A percentile compares a stretch with the other conserved stretches of the same genome.
Evolutionary conservation across 768 basidiomycete species (phyloP).

Genomic region (Suillus hirtellus): DNA sequence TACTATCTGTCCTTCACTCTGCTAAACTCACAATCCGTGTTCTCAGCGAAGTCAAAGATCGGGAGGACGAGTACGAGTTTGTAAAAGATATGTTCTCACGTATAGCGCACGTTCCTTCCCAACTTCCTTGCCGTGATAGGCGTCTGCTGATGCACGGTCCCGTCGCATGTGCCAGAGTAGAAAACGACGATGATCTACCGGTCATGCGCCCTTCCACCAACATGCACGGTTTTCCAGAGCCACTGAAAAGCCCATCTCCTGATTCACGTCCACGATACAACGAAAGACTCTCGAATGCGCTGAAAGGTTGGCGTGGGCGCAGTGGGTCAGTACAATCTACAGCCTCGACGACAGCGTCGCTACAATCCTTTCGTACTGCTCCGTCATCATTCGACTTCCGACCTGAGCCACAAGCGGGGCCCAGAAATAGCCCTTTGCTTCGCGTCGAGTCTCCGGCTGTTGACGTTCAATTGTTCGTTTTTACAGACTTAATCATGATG

Average conservation of each 20-base stretch:
- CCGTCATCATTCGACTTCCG: constrained; percentile 31
- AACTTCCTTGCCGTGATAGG: constrained; percentile 72
- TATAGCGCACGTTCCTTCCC: constrained; percentile 57
- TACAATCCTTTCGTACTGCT: constrained; percentile 29
- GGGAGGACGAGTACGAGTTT: constrained; percentile 85
- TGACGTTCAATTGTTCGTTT: constrained; percentile 48
- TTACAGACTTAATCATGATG: constrained; percentile 71
- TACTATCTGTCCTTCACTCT: constrained; percentile 62
- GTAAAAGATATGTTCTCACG: constrained; percentile 60
- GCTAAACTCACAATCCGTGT: constrained; percentile 73
- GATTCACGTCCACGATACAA: constrained; percentile 16
- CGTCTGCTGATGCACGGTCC: constrained; percentile 69
- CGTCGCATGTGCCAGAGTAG: constrained; percentile 44
- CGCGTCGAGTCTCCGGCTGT: constrained; percentile 27
- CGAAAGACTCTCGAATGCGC: constrained; percentile 39
- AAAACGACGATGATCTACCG: constrained; percentile 28
- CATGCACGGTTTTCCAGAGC: background rate
- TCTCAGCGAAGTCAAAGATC: constrained; percentile 80
- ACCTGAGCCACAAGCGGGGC: constrained; percentile 2
- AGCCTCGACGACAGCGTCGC: constrained; percentile 22
- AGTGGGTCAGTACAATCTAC: constrained; percentile 39
- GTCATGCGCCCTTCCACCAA: constrained; percentile 18
- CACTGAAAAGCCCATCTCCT: background rate
- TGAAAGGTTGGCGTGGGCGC: constrained; percentile 48
- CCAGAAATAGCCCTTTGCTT: constrained; percentile 21